Percentiles rank a stretch among this genome's conserved stretches.
These are phyloP conservation scores for Limonium bicolor DNA, from an alignment of 148 eudicot species.

Conservation along the genomic window DNA sequence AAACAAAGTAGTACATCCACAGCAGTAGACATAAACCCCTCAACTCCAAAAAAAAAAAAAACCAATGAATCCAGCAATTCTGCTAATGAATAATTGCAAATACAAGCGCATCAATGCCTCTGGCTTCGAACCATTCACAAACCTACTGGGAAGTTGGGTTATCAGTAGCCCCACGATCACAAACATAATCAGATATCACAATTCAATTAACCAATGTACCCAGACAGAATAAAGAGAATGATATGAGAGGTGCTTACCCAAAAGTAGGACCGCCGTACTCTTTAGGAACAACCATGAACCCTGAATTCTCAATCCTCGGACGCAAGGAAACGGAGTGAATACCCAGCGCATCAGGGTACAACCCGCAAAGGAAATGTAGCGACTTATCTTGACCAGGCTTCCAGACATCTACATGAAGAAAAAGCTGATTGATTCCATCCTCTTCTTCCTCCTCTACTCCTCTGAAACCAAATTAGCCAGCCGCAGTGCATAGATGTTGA, in stretches of 20 bases:
- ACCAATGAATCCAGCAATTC: no score
- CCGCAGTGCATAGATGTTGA: constrained; percentile 65
- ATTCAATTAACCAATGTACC: no score
- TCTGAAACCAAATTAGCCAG: constrained; percentile 40
- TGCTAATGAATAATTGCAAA: no score
- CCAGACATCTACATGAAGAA: constrained; percentile 64
- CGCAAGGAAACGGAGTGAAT: constrained; percentile 84
- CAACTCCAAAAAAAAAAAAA: no score
- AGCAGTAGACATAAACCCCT: no score
- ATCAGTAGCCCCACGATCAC: no score
- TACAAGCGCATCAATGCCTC: no score
- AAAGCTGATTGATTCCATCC: constrained; percentile 64
- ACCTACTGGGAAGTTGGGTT: no score
- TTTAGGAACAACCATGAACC: constrained; percentile 23
- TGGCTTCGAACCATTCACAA: no score
- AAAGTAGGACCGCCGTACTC: constrained; percentile 61
- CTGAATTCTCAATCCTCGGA: constrained; percentile 37
- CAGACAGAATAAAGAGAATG: no score
- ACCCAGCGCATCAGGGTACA: constrained; percentile 91
- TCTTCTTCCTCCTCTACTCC: constrained; percentile 35
- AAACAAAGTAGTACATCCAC: no score
- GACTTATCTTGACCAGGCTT: constrained; percentile 45
- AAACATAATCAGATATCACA: no score
- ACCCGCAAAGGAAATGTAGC: constrained; percentile 73
- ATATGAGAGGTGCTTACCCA: constrained; percentile 54